Evolutionary conservation across 1,139 yeast genomes (phyloP), one percentile per base, ranked within the genome.

Genomic region (Williopsis jadinii): DNA sequence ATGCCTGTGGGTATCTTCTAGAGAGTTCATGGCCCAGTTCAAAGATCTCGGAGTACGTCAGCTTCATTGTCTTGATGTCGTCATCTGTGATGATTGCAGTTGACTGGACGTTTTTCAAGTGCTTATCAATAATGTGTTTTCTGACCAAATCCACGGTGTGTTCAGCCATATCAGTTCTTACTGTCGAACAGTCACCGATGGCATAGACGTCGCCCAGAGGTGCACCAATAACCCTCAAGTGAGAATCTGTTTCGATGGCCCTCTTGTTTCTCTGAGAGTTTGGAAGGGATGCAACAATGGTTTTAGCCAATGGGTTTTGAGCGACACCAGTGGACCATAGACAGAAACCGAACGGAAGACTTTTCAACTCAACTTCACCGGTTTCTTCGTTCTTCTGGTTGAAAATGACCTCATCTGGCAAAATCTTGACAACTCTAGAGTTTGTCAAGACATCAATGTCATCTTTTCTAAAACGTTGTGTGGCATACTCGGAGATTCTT

Each of bases 271-370:
- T 66, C 59, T 79, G 84, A 32, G 60, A 54, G 1, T 60, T 63
- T 9, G 66, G 58, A 35, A 78, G 60, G 11, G 63, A 56, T 26
- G 62, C 55, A 36, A 70, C 76, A 34, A 78, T 63, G 32, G 66
- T 66, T 52, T 70, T 67, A 10, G 82, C 76, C 39, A 79, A 56
- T 5, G 78, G 80, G 40, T 76, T 72, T 50, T 74, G 77, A 5
- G 80, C 75, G 33, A 78, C 81, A 45, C 85, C 85, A 1, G 84
- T 79, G 1, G 84, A 77, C 85, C 85, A 79, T 35, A 79, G 57
- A 53, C 84, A 77, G 35, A 77, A 56, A 10, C 85, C 85, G 45
- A 67, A 77, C 28, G 82, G 79, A 38, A 79, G 58, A 44, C 71
- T 72, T 55, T 70, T 73, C 36, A 64, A 53, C 41, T 64, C 68